Base-by-base conservation (phyloP, 331 rosid genomes). In the Rhamnella rubrinervis region DNA sequence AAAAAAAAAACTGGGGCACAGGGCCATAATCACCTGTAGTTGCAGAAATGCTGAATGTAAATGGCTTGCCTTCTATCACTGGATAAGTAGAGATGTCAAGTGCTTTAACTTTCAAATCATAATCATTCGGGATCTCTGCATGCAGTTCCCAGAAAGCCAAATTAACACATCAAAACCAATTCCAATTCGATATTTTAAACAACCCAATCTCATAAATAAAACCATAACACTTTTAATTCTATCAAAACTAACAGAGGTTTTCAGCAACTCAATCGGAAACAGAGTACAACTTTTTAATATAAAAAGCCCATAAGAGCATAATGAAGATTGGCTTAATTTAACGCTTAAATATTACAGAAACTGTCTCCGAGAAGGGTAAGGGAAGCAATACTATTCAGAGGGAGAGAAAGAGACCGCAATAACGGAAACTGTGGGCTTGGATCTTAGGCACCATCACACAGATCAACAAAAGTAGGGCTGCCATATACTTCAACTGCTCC, bases 81-180 rank as follows among this genome's bases (percentile, higher is more conserved):
- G 98, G 97, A 73, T 79, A 13, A 60, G 97, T 97, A 65, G 76
- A 49, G 73, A 93, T 91, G 46, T 89, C 86, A 59, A 93, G 88
- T 74, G 80, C 92, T 1, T 57, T 81, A 49, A 93, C 96, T 72
- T 78, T 83, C 59, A 93, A 86, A 71, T 68, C 82, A 73, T 91
- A 93, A 53, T 71, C 80, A 61, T 68, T 81, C 85, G 23, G 23
- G 23, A 0, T 23, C 75, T 87, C 98, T 91, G 86, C 23, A 23
- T 23, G 23, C 75, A 65, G 1, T 66, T 4, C 49, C 1, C 10
- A 40, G 1, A 23, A 23, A 23, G 23, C 23, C 1, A 23, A 23
- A 23, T 23, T 23, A 23, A 23, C 23, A 23, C 23, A 23, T 23
- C 23, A 23, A 23, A 23, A 23, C 23, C 23, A 23, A 23, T 23